A percentile compares a stretch with the other conserved stretches of the same genome.
Evolutionary conservation across 805 yeast species (phyloP).

Genomic region (Starmerella potacharoeniae): DNA sequence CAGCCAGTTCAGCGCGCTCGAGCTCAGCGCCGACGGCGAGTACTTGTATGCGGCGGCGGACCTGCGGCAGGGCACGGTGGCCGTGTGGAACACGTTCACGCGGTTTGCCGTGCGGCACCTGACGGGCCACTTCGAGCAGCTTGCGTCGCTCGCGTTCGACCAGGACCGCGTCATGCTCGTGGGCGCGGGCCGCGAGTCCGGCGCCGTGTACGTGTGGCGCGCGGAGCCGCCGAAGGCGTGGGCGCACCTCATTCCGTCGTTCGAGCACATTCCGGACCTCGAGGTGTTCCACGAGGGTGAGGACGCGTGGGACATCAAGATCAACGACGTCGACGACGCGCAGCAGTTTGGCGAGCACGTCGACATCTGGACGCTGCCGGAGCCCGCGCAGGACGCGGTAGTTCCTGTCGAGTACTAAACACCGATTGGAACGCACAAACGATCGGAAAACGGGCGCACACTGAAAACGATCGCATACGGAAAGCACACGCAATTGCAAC

Average conservation of each 20-base stretch:
- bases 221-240: conserved; percentile 12
- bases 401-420: conserved; percentile 8
- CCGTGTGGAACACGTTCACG: conserved; percentile 13
- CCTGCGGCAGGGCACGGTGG: conserved; percentile 6
- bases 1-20: conserved; percentile 10
- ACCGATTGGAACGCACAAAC: no score
- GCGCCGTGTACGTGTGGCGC: conserved; percentile 16
- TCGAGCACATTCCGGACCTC: conserved; percentile 12
- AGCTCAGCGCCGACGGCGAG: conserved; percentile 15
- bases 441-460: no score
- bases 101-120: conserved; percentile 6
- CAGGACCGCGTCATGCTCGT: conserved; percentile 9
- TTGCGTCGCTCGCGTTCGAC: conserved; percentile 11
- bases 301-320: conserved; percentile 12
- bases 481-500: no score
- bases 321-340: neutral
- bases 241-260: conserved; percentile 12
- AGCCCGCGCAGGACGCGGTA: conserved; percentile 6
- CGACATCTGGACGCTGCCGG: conserved; percentile 13
- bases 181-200: conserved; percentile 10
- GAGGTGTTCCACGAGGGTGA: conserved; percentile 12
- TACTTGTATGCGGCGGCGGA: conserved; percentile 16
- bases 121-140: conserved; percentile 6
- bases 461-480: no score
- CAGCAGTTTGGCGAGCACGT: neutral